Base-by-base conservation (phyloP, 352 stramenopile species). In the Thalassiosira mediterranea region DNA sequence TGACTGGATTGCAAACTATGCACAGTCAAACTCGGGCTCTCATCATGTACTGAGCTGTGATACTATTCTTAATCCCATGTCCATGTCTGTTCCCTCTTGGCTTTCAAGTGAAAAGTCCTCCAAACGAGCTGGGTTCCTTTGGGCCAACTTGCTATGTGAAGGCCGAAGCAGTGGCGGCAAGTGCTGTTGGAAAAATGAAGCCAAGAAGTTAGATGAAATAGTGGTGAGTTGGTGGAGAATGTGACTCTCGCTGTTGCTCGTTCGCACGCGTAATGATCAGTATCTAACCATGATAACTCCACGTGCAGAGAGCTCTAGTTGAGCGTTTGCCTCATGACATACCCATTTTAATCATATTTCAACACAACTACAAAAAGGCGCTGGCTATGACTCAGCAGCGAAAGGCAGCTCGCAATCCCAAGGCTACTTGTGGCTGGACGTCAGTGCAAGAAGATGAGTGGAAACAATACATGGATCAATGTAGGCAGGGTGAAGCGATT, bases 81-180 rank as follows among this genome's bases (percentile, higher is more conserved):
- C 42, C 10, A 88, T 89, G 75, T 83, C 87, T 34, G 53, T 90
- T 13, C 54, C 79, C 23, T 81, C 87, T n/a, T 92, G 79, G 79
- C 58, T 88, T 13, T 81, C 70, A 19, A 77, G 70, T 56, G 34
- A 48, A 28, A 83, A 53, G 19, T 60, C 58, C 8, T 42, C 47
- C 7, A 71, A 79, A 48, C 76, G 75, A 67, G 73, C 87, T 40
- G 71, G 69, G 7, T 61, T 92, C 26, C 52, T 89, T 8, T 92
- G 82, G 79, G 74, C 82, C 3, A 83, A 87, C 53, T 78, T 89
- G 19, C 31, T 19, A 59, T 62, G 88, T 62, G 46, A 58, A 34
- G 34, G 23, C 40, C 17, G 0, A 57, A 54, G 29, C 26, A 34
- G 28, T 15, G 51, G 53, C 54, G 34, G 19, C 42, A 62, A 56